phyloP scores from a whole-genome alignment of 2,329 filamentous ascomycete genomes.

The Fusarium chaquense region DNA sequence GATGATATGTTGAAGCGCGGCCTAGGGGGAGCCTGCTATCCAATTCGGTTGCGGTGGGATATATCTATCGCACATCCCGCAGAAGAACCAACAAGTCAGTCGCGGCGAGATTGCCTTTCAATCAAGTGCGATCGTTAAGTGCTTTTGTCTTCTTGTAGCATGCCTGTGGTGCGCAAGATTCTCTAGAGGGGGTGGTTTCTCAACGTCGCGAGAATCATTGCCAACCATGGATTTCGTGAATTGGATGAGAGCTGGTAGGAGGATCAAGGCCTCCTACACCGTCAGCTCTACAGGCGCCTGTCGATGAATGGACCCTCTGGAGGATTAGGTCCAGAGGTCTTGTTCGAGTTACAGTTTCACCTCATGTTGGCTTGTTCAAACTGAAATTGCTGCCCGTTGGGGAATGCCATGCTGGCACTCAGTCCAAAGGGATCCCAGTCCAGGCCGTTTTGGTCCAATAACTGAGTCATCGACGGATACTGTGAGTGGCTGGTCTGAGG shows the following conservation, averaged over 20 bases:
- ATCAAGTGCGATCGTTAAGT: constrained; percentile 42
- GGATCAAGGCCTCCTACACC: constrained; percentile 6
- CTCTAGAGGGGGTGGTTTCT: constrained; percentile 5
- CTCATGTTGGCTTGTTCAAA: constrained; percentile 73
- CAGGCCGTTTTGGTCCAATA: constrained; percentile 78
- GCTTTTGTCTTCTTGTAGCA: constrained; percentile 28
- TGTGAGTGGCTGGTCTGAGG: constrained; percentile 48
- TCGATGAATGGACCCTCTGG: constrained; percentile 29
- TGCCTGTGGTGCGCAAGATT: constrained; percentile 14
- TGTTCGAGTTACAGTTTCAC: constrained; percentile 44
- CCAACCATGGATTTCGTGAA: constrained; percentile 17
- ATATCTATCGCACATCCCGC: constrained; percentile 45
- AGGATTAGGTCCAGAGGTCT: constrained; percentile 16
- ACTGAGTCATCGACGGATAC: constrained; percentile 74
- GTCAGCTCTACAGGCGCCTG: constrained; percentile 27
- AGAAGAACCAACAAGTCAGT: constrained; percentile 39
- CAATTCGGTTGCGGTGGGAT: constrained; percentile 38
- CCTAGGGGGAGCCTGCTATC: constrained; percentile 16
- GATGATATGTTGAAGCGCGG: constrained; percentile 2
- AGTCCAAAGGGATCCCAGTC: constrained; percentile 95
- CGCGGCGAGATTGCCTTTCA: constrained; percentile 41
- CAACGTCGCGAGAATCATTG: constrained; percentile 14
- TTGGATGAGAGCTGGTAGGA: constrained; percentile 26
- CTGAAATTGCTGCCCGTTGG: constrained; percentile 79
- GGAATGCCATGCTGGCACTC: constrained; percentile 95